Evolutionary conservation across 108 stramenopile species (phyloP).

Genomic region (Nitzschia sp.): DNA sequence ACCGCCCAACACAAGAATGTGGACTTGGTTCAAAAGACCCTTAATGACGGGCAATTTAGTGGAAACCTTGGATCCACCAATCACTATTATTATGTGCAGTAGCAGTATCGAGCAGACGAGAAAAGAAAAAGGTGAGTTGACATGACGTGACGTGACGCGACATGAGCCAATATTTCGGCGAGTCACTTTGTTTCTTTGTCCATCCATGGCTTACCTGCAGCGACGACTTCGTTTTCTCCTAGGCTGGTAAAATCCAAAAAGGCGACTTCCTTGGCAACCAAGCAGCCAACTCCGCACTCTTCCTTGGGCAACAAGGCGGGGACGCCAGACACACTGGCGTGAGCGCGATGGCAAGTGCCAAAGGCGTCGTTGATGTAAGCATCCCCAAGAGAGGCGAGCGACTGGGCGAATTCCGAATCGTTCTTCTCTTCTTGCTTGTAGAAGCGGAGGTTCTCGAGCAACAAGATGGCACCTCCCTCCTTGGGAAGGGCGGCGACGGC

Average conservation of each 20-base stretch:
- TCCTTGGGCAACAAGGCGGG: conserved; percentile 47
- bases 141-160: background rate
- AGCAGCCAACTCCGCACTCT: conserved; percentile 45
- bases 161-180: background rate
- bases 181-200: background rate
- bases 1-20: conserved; percentile 92
- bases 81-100: conserved; percentile 65
- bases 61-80: conserved; percentile 99
- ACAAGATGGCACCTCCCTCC: conserved; percentile 58
- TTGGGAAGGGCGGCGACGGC: conserved; percentile 35
- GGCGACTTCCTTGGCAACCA: conserved; percentile 50
- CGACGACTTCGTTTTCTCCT: conserved; percentile 27
- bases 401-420: conserved; percentile 50
- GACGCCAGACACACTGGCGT: conserved; percentile 64
- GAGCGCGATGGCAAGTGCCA: conserved; percentile 98
- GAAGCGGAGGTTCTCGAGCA: conserved; percentile 97
- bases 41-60: conserved; percentile 94
- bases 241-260: conserved; percentile 42
- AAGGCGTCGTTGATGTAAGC: conserved; percentile 97
- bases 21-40: conserved; percentile 85
- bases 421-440: conserved; percentile 89
- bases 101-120: too few relatives aligned
- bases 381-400: conserved; percentile 69
- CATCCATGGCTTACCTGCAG: conserved; percentile 27
- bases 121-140: background rate